Evolutionary conservation across 257 asterid species (phyloP).

Genomic region (Handroanthus guayacan): DNA sequence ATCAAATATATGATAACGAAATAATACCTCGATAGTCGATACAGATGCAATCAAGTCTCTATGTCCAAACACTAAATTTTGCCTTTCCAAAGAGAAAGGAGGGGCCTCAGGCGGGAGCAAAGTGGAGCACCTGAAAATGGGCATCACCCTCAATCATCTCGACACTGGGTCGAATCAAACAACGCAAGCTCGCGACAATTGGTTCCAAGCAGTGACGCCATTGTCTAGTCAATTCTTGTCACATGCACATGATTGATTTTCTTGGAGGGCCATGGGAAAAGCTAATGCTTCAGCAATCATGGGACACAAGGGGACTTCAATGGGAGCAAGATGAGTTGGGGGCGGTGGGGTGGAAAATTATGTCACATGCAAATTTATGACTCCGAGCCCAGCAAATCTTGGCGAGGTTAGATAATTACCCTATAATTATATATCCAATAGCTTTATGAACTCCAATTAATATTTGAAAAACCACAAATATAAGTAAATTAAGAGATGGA

Average conservation of each 20-base stretch:
- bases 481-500: too few relatives aligned
- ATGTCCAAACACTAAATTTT: background rate
- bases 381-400: too few relatives aligned
- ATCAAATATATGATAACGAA: too few relatives aligned
- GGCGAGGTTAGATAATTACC: too few relatives aligned
- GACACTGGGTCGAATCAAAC: constrained; percentile 41
- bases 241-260: background rate
- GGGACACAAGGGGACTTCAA: background rate
- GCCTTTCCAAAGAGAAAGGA: background rate
- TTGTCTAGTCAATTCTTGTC: constrained; percentile 33
- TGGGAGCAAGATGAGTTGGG: background rate
- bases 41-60: too few relatives aligned
- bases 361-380: too few relatives aligned
- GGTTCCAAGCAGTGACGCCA: constrained; percentile 32
- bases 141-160: constrained; percentile 63
- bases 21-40: too few relatives aligned
- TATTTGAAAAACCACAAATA: too few relatives aligned
- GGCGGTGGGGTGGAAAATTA: background rate
- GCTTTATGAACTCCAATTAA: too few relatives aligned
- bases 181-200: constrained; percentile 34
- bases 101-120: background rate
- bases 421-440: too few relatives aligned
- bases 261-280: background rate
- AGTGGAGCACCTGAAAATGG: constrained; percentile 64
- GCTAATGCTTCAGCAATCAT: constrained; percentile 19